phyloP scores from a whole-genome alignment of 495 filamentous ascomycete genomes.

The Tetracladium setigerum region DNA sequence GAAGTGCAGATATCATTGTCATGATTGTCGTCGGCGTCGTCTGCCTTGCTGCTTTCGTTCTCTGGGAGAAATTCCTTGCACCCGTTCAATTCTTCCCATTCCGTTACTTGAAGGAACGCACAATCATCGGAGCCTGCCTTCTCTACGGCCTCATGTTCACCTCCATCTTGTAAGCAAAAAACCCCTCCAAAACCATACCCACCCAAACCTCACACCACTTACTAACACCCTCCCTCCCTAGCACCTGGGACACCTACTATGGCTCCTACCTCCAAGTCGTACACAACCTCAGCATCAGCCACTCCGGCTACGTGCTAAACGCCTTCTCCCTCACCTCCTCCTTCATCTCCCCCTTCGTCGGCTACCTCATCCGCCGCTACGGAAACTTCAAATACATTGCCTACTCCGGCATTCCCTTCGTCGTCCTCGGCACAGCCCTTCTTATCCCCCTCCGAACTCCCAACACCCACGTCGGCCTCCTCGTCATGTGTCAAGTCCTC shows the following conservation, averaged over 20 bases:
- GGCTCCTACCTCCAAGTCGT: conserved; percentile 65
- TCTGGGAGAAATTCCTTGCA: conserved; percentile 50
- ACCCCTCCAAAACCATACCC: conserved; percentile 26
- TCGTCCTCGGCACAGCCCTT: conserved; percentile 59
- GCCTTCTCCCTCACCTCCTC: conserved; percentile 67
- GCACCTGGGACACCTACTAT: conserved; percentile 58
- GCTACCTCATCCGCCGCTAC: conserved; percentile 40
- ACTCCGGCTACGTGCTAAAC: conserved; percentile 56
- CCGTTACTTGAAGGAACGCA: conserved; percentile 47
- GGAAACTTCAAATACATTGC: conserved; percentile 45
- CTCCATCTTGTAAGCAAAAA: conserved; percentile 46
- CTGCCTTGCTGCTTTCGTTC: conserved; percentile 43
- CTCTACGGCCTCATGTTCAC: conserved; percentile 49
- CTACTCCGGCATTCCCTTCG: conserved; percentile 53
- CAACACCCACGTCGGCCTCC: conserved; percentile 49
- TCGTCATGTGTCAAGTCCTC: conserved; percentile 75
- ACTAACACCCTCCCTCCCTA: not conserved
- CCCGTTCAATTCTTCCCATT: conserved; percentile 50
- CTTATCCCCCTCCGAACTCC: conserved; percentile 65
- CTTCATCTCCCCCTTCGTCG: conserved; percentile 47
- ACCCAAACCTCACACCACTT: conserved; percentile 46
- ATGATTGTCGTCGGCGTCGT: conserved; percentile 50
- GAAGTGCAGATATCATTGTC: conserved; percentile 44
- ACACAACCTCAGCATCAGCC: conserved; percentile 43
- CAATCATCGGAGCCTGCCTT: conserved; percentile 48